These are phyloP conservation scores for Friedmanniomyces simplex DNA, from an alignment of 495 filamentous ascomycete genomes.

Conservation along the genomic window DNA sequence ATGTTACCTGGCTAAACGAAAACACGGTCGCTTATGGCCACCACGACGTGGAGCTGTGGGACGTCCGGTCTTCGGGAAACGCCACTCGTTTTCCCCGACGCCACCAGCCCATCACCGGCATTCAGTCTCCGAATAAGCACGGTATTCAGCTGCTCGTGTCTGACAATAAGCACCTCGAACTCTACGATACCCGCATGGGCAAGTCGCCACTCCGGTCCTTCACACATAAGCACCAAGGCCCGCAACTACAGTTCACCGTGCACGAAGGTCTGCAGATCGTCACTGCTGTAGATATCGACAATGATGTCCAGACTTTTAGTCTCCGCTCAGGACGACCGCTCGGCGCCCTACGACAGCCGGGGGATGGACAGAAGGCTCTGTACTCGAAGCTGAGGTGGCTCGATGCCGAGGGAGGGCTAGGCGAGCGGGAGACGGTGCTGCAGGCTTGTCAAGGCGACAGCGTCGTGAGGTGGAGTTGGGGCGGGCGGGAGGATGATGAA, in stretches of 20 bases:
- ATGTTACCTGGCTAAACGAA: background rate
- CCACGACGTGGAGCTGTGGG: slow-evolving; percentile 1
- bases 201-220: slow-evolving; percentile 1
- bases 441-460: background rate
- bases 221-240: slow-evolving; percentile 7
- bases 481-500: background rate
- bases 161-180: background rate
- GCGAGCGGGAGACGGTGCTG: background rate
- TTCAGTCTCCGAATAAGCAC: background rate
- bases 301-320: slow-evolving; percentile 5
- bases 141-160: slow-evolving; percentile 4
- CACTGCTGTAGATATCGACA: slow-evolving; percentile 4
- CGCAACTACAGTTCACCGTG: background rate
- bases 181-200: slow-evolving; percentile 9
- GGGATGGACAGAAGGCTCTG: background rate
- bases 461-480: background rate
- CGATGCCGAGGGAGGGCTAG: too few relatives aligned
- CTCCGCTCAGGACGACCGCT: background rate
- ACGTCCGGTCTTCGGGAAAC: background rate
- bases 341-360: background rate
- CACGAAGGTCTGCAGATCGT: background rate
- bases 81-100: background rate
- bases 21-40: background rate
- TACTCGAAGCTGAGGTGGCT: background rate
- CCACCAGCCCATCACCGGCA: background rate